phyloP scores from a whole-genome alignment of 2,329 filamentous ascomycete genomes.

The Ophiostoma himal-ulmi region DNA sequence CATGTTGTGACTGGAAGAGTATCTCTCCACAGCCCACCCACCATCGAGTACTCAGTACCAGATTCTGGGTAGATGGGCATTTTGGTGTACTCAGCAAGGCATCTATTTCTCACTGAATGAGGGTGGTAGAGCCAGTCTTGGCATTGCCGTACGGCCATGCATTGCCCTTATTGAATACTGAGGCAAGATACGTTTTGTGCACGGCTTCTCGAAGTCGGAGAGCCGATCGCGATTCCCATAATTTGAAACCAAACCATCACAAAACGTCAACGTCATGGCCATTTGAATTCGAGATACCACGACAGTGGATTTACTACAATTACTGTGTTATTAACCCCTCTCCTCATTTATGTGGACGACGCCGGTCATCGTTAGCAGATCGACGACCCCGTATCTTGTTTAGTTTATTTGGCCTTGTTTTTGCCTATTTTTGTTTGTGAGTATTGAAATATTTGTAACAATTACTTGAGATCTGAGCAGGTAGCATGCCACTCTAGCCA shows the following conservation, averaged over 20 bases:
- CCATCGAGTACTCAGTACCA: neutral
- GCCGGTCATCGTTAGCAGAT: neutral
- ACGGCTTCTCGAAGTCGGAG: neutral
- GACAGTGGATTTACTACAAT: neutral
- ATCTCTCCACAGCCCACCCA: slow-evolving; percentile 6
- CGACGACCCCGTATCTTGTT: slow-evolving; percentile 3
- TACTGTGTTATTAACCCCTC: neutral
- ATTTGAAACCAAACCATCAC: neutral
- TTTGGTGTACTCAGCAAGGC: no score
- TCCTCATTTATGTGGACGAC: neutral
- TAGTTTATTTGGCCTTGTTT: neutral
- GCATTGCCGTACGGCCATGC: neutral
- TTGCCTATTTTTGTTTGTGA: neutral
- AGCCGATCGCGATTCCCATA: neutral
- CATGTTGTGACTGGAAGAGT: slow-evolving; percentile 8
- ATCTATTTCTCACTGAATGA: no score
- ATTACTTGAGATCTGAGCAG: neutral
- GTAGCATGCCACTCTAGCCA: neutral
- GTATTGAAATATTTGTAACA: neutral
- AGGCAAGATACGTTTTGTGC: neutral
- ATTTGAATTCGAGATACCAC: neutral
- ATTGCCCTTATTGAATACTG: neutral
- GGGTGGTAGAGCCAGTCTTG: neutral
- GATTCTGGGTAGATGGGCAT: neutral
- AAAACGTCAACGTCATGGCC: neutral